Evolutionary conservation across 139 green algal species (phyloP).

Genomic region (Micractinium conductrix): DNA sequence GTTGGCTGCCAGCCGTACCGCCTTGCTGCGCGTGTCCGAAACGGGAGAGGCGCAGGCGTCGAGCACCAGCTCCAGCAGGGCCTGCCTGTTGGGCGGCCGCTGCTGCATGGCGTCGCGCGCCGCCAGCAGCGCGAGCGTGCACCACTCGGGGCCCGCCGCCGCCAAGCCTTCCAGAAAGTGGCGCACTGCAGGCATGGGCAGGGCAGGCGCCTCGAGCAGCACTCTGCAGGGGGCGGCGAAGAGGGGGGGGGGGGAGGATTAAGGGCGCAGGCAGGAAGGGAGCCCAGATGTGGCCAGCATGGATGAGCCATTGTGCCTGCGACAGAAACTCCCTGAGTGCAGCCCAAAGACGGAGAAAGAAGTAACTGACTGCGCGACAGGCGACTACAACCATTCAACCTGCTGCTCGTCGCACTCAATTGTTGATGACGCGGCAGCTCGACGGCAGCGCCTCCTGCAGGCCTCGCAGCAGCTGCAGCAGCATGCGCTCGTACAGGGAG

Average conservation of each 20-base stretch:
- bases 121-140: conserved; percentile 53
- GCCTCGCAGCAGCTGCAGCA: conserved; percentile 61
- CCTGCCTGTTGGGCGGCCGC: conserved; percentile 50
- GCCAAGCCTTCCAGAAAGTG: conserved; percentile 55
- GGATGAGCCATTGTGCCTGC: no score
- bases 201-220: conserved; percentile 60
- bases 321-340: background rate
- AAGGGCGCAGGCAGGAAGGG: no score
- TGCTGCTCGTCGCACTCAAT: no score
- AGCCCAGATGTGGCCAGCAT: no score
- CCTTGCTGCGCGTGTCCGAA: conserved; percentile 51
- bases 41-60: conserved; percentile 35
- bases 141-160: conserved; percentile 52
- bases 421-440: conserved; percentile 21
- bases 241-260: background rate
- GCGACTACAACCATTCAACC: no score
- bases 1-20: conserved; percentile 66
- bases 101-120: conserved; percentile 55
- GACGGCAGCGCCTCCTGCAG: conserved; percentile 43
- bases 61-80: conserved; percentile 59
- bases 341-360: no score
- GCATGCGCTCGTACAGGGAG: conserved; percentile 61
- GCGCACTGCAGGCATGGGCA: conserved; percentile 50
- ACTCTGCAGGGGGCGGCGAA: conserved; percentile 4
- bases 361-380: no score